Evolutionary conservation across 1,284 basidiomycete species (phyloP), one percentile per base, ranked within the genome.

Genomic region (Cutaneotrichosporon sp.): DNA sequence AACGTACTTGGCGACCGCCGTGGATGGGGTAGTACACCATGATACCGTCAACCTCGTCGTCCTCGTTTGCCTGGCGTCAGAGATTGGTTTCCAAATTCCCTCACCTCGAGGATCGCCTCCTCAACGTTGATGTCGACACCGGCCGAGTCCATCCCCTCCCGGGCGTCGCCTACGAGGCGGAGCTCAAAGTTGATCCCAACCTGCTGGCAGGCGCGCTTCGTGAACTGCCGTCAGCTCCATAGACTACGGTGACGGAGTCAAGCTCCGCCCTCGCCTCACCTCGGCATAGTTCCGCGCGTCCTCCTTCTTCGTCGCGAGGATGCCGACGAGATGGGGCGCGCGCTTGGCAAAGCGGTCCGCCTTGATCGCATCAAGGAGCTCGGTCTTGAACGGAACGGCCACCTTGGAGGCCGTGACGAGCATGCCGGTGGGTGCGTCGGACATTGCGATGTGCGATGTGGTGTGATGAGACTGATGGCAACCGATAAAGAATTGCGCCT

Each of bases 11-110:
- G 61, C 84, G 84, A 41, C 79, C 83, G 27, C 90, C 90, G 70
- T 87, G 92, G 61, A 93, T 91, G 10, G 90, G 90, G 72, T 88
- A 94, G 75, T 96, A 97, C 25, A 96, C 92, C 92, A 97, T 94
- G 68, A 97, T 91, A n/a, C 93, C 93, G 76, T 96, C 84, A 7
- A 96, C 83, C 55, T 78, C 79, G 20, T 80, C 77, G 69, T 96
- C 90, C 59, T 89, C 88, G 68, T 97, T 97, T 19, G 91, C 88
- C n/a, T n/a, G n/a, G n/a, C n/a, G n/a, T n/a, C n/a, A n/a, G n/a
- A n/a, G n/a, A n/a, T n/a, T n/a, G n/a, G n/a, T n/a, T n/a, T n/a
- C n/a, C n/a, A n/a, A n/a, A n/a, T n/a, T n/a, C n/a, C n/a, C n/a
- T n/a, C n/a, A n/a, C n/a, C 65, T 93, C 90, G 52, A 97, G 85